phyloP scores from a whole-genome alignment of 768 basidiomycete species.

The Austroboletus festivus region DNA sequence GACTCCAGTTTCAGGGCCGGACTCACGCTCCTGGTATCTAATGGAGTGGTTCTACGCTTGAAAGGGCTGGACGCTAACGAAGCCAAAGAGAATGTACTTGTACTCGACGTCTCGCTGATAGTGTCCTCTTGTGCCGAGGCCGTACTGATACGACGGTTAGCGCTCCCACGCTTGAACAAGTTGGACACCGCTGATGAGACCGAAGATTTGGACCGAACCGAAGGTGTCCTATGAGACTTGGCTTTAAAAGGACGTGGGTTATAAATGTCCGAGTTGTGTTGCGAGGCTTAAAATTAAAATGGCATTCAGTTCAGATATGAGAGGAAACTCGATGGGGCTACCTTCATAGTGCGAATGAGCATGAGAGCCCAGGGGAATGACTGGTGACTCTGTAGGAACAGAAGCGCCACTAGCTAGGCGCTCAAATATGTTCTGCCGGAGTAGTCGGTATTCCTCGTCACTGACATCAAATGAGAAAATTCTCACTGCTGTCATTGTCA shows the following conservation, averaged over 20 bases:
- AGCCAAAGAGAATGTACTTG: conserved; percentile 35
- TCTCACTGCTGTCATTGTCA: not conserved
- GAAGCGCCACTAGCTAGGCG: conserved; percentile 58
- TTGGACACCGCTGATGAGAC: conserved; percentile 49
- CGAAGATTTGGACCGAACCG: conserved; percentile 51
- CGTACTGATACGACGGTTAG: conserved; percentile 26
- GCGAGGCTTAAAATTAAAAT: not conserved
- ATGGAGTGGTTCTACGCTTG: conserved; percentile 45
- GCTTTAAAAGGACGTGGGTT: conserved; percentile 27
- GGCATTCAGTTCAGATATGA: conserved; percentile 5
- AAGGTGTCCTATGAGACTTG: conserved; percentile 44
- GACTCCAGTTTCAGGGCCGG: conserved; percentile 28
- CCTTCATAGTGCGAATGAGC: conserved; percentile 24
- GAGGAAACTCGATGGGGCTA: not conserved
- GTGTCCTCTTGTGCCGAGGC: conserved; percentile 43
- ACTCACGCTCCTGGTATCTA: conserved; percentile 32
- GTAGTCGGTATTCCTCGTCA: conserved; percentile 81
- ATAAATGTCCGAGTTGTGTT: conserved; percentile 20
- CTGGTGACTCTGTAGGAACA: conserved; percentile 59
- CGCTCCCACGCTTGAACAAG: conserved; percentile 49
- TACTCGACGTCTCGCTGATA: conserved; percentile 43
- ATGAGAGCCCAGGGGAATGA: conserved; percentile 53
- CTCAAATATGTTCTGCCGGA: conserved; percentile 83
- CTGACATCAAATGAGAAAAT: conserved; percentile 35
- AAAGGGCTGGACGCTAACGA: conserved; percentile 34